Evolutionary conservation across 208 protist species (phyloP).

Genomic region (Endotrypanum monterogeii): DNA sequence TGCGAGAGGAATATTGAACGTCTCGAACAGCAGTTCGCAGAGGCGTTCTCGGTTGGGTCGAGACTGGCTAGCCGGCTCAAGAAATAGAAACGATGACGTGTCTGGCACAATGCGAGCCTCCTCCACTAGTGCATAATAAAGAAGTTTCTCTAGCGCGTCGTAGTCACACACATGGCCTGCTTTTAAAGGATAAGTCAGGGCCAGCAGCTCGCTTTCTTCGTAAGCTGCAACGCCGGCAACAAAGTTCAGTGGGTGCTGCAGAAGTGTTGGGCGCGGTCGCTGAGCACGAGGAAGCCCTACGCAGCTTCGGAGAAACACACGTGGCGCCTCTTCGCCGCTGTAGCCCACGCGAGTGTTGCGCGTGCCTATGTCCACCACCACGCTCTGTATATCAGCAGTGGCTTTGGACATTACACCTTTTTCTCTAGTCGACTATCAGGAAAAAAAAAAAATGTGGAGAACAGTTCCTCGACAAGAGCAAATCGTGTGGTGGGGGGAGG

Average conservation of each 20-base stretch:
- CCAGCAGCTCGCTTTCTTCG: conserved; percentile 56
- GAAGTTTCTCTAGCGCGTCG: conserved; percentile 81
- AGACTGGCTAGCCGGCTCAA: conserved; percentile 97
- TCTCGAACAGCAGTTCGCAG: conserved; percentile 97
- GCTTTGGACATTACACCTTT: not conserved
- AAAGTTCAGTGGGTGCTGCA: conserved; percentile 65
- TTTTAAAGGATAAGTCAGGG: conserved; percentile 54
- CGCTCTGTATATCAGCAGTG: conserved; percentile 26
- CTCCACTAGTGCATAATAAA: conserved; percentile 75
- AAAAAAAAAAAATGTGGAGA: not conserved
- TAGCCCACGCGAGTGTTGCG: conserved; percentile 94
- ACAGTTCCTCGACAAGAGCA: not conserved
- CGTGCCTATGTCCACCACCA: conserved; percentile 97
- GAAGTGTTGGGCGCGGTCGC: conserved; percentile 55
- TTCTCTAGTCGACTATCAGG: not conserved
- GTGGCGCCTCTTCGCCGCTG: conserved; percentile 95
- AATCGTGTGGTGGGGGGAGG: not conserved
- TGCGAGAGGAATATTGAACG: conserved; percentile 93
- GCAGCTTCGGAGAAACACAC: conserved; percentile 85
- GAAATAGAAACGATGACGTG: conserved; percentile 89
- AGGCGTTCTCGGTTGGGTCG: conserved; percentile 93
- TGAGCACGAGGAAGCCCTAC: conserved; percentile 74
- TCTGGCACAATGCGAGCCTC: conserved; percentile 65
- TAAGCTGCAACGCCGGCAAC: conserved; percentile 73
- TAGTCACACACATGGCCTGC: conserved; percentile 75